Percentiles rank a stretch among this genome's conserved stretches.
phyloP scores from a whole-genome alignment of 306 rosid species.

The Malus asiatica region DNA sequence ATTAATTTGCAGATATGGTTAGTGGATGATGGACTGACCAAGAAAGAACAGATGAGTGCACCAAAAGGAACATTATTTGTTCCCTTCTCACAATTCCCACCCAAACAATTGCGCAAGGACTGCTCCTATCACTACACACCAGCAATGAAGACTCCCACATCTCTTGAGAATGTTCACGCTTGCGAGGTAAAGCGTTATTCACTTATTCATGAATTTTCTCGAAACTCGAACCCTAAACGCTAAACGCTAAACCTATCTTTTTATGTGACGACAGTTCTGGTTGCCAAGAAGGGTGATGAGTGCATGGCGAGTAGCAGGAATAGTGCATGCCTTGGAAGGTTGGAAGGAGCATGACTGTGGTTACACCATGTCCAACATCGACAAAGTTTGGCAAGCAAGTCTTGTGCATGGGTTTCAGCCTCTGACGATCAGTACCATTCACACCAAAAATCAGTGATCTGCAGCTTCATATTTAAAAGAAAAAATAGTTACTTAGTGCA shows the following conservation, averaged over 20 bases:
- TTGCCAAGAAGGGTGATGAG: constrained; percentile 79
- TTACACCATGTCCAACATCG: constrained; percentile 25
- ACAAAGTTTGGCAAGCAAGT: constrained; percentile 55
- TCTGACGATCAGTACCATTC: background rate
- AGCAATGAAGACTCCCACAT: constrained; percentile 54
- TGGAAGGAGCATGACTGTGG: constrained; percentile 68
- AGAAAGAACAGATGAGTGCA: constrained; percentile 57
- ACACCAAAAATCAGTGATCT: background rate
- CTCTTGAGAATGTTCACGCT: constrained; percentile 48
- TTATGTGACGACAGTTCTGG: constrained; percentile 36
- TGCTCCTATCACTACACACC: constrained; percentile 65
- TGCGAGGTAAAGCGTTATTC: constrained; percentile 61
- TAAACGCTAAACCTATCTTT: background rate
- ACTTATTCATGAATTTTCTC: background rate
- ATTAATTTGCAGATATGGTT: constrained; percentile 46
- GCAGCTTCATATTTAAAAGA: background rate
- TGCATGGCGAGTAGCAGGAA: constrained; percentile 66
- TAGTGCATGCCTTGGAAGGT: constrained; percentile 58
- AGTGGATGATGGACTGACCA: constrained; percentile 45
- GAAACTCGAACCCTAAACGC: background rate
- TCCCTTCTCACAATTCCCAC: constrained; percentile 73
- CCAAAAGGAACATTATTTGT: constrained; percentile 63
- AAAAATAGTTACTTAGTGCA: background rate
- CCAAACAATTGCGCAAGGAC: constrained; percentile 50
- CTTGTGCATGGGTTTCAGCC: constrained; percentile 70